Conservation (phyloP, 768 basidiomycete species). For the Clitopilus hobsonii region DNA sequence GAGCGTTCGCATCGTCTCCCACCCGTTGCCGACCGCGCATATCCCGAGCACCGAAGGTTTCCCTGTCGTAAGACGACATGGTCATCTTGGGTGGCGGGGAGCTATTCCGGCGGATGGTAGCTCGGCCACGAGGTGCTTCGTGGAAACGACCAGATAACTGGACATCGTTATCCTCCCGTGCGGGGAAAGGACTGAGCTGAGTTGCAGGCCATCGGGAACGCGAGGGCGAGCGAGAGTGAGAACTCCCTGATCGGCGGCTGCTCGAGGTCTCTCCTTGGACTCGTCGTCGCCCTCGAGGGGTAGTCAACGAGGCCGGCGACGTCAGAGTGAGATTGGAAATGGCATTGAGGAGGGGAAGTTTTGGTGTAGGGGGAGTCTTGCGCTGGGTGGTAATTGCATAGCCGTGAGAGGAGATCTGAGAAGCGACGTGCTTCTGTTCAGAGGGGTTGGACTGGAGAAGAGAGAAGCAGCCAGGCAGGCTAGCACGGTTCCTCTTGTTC, state of each 20-base stretch:
- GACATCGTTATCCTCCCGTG: slow-evolving; percentile 26
- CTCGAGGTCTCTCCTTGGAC: slow-evolving; percentile 27
- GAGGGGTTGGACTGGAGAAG: slow-evolving; percentile 48
- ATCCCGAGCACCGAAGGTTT: slow-evolving; percentile 18
- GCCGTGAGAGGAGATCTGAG: slow-evolving; percentile 43
- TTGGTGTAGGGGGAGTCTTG: slow-evolving; percentile 61
- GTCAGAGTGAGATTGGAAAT: slow-evolving; percentile 18
- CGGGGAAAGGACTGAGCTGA: slow-evolving; percentile 10
- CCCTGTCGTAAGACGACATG: slow-evolving; percentile 17
- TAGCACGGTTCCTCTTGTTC: slow-evolving; percentile 61
- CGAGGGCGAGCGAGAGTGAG: slow-evolving; percentile 38
- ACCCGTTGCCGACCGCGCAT: slow-evolving; percentile 51
- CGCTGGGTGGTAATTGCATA: slow-evolving; percentile 34
- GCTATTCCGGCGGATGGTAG: slow-evolving; percentile 47
- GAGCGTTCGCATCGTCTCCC: slow-evolving; percentile 48
- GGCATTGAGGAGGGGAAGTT: slow-evolving; percentile 24
- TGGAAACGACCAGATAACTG: slow-evolving; percentile 46
- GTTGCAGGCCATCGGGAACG: slow-evolving; percentile 21
- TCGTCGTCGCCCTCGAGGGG: slow-evolving; percentile 52
- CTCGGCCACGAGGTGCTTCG: slow-evolving; percentile 41
- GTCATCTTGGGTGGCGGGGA: slow-evolving; percentile 53
- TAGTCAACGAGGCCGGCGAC: slow-evolving; percentile 26
- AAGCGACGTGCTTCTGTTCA: slow-evolving; percentile 29
- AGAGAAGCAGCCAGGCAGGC: slow-evolving; percentile 74
- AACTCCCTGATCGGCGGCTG: slow-evolving; percentile 26